These are phyloP conservation scores for Penicillium verhagenii DNA, from an alignment of 495 filamentous ascomycete genomes.

Conservation along the genomic window DNA sequence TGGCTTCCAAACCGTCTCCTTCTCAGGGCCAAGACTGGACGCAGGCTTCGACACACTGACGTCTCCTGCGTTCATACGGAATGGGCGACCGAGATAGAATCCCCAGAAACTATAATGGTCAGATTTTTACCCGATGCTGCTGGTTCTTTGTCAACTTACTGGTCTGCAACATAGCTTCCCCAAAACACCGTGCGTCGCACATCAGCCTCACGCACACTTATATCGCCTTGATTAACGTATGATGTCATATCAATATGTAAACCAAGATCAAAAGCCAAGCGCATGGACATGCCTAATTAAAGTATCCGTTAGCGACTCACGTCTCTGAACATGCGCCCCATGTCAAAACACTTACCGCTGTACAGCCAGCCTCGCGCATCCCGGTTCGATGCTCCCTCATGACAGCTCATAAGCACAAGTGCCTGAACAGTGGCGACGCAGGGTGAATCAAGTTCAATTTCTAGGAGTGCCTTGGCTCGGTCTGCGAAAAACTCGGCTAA, in stretches of 20 bases:
- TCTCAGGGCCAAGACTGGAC: slow-evolving; percentile 31
- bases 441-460: slow-evolving; percentile 50
- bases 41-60: slow-evolving; percentile 45
- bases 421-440: slow-evolving; percentile 52
- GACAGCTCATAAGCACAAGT: slow-evolving; percentile 47
- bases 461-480: slow-evolving; percentile 48
- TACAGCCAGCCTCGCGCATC: slow-evolving; percentile 54
- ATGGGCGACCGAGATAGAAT: slow-evolving; percentile 48
- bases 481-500: slow-evolving; percentile 50
- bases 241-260: slow-evolving; percentile 49
- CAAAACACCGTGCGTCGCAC: slow-evolving; percentile 47
- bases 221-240: slow-evolving; percentile 44
- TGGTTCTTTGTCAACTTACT: too few species aligned
- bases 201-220: slow-evolving; percentile 44
- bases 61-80: slow-evolving; percentile 47
- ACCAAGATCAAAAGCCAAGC: slow-evolving; percentile 50
- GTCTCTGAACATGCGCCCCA: neutral
- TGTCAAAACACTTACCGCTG: slow-evolving; percentile 30
- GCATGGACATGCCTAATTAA: slow-evolving; percentile 47
- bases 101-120: slow-evolving; percentile 42
- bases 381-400: slow-evolving; percentile 46
- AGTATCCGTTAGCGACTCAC: slow-evolving; percentile 7
- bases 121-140: too few species aligned
- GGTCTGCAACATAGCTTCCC: slow-evolving; percentile 51
- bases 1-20: slow-evolving; percentile 42